These are phyloP conservation scores for Teunomyces pallodes DNA, from an alignment of 805 yeast species.

Conservation along the genomic window DNA sequence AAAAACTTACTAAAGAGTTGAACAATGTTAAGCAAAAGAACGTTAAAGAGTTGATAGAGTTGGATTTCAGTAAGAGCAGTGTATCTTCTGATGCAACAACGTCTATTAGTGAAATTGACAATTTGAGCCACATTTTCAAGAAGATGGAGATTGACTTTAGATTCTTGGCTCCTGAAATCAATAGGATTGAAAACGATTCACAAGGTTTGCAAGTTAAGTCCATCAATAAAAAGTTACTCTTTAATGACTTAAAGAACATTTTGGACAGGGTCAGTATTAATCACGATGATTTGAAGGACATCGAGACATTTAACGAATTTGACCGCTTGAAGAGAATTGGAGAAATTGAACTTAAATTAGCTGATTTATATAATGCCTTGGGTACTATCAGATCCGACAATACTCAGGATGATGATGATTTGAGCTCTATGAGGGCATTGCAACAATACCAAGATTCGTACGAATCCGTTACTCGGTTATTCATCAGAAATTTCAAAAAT, in stretches of 20 bases:
- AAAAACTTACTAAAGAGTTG: slow-evolving; percentile 57
- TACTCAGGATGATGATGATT: slow-evolving; percentile 37
- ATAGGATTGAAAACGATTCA: slow-evolving; percentile 68
- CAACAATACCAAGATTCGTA: slow-evolving; percentile 61
- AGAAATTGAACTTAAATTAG: slow-evolving; percentile 52
- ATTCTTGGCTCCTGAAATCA: slow-evolving; percentile 59
- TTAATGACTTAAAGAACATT: slow-evolving; percentile 66
- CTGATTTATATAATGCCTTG: slow-evolving; percentile 61
- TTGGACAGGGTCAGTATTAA: slow-evolving; percentile 69
- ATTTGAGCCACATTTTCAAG: slow-evolving; percentile 36
- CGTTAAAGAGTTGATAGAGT: slow-evolving; percentile 43
- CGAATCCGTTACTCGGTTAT: slow-evolving; percentile 51
- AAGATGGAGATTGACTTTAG: slow-evolving; percentile 40
- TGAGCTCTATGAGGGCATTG: slow-evolving; percentile 70
- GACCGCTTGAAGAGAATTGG: slow-evolving; percentile 43
- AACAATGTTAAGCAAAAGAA: slow-evolving; percentile 61
- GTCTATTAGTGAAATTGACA: slow-evolving; percentile 35
- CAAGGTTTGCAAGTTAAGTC: slow-evolving; percentile 82
- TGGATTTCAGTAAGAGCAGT: slow-evolving; percentile 35
- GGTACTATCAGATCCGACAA: slow-evolving; percentile 53
- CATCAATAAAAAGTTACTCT: slow-evolving; percentile 73
- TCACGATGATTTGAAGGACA: slow-evolving; percentile 46
- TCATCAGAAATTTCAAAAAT: slow-evolving; percentile 44
- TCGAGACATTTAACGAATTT: slow-evolving; percentile 49
- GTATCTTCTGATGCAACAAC: slow-evolving; percentile 31